Evolutionary conservation across 495 filamentous ascomycete species (phyloP).

Genomic region (Cercophora samala): DNA sequence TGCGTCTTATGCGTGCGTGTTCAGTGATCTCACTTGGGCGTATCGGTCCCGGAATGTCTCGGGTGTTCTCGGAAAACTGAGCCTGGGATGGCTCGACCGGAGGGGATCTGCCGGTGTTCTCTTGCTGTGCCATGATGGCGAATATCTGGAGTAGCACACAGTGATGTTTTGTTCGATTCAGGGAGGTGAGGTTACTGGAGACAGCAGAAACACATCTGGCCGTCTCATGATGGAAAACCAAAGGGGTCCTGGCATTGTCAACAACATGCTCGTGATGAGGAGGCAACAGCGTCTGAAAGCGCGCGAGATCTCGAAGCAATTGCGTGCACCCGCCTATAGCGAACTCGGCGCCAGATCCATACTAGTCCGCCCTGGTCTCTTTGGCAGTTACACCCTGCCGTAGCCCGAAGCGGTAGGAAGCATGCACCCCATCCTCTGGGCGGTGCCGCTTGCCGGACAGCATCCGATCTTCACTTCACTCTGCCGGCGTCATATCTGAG

Average conservation of each 20-base stretch:
- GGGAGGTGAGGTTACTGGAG: neutral
- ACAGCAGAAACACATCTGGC: neutral
- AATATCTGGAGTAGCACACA: neutral
- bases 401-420: slow-evolving; percentile 2
- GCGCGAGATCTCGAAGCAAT: slow-evolving; percentile 10
- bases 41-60: slow-evolving; percentile 22
- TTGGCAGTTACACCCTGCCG: neutral
- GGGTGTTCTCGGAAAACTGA: slow-evolving; percentile 1
- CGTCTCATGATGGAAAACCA: neutral
- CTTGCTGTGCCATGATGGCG: slow-evolving; percentile 7
- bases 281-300: slow-evolving; percentile 5
- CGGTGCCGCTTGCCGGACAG: neutral
- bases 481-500: neutral
- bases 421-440: neutral
- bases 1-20: slow-evolving; percentile 37
- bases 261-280: neutral
- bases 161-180: slow-evolving; percentile 2
- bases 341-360: slow-evolving; percentile 8
- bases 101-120: slow-evolving; percentile 1
- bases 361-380: neutral
- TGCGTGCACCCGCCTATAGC: slow-evolving; percentile 8
- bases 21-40: slow-evolving; percentile 15
- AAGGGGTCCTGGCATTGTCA: neutral
- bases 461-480: neutral
- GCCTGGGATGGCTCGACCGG: slow-evolving; percentile 1